phyloP scores from a whole-genome alignment of 495 filamentous ascomycete species.

The Xylaria castorea region DNA sequence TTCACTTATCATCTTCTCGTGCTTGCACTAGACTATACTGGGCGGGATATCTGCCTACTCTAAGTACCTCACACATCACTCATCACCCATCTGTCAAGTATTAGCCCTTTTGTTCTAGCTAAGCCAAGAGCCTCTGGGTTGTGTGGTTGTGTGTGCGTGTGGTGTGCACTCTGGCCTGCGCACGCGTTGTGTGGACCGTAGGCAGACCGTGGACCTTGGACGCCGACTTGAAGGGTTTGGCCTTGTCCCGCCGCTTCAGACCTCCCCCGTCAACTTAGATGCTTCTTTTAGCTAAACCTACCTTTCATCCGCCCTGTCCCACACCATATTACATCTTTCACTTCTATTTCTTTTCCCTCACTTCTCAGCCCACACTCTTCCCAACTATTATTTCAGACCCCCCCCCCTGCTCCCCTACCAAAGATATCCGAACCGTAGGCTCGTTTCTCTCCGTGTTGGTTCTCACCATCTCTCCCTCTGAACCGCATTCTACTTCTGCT shows the following conservation, averaged over 20 bases:
- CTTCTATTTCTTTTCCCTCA: constrained; percentile 28
- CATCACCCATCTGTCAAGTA: neutral
- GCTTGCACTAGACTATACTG: neutral
- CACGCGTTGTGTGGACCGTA: constrained; percentile 28
- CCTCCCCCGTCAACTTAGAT: constrained; percentile 43
- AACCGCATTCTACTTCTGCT: constrained; percentile 6
- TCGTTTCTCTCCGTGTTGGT: neutral
- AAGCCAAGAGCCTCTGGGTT: neutral
- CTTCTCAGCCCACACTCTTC: constrained; percentile 8
- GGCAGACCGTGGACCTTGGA: constrained; percentile 32
- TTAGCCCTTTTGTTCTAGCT: neutral
- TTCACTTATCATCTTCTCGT: constrained; percentile 1
- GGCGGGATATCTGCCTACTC: neutral
- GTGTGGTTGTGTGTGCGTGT: constrained; percentile 2
- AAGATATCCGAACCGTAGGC: neutral
- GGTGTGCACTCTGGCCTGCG: constrained; percentile 16
- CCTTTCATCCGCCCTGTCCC: constrained; percentile 42
- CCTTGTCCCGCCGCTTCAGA: constrained; percentile 45
- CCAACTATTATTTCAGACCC: neutral
- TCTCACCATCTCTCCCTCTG: neutral
- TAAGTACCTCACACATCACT: neutral
- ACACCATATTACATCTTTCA: constrained; percentile 44
- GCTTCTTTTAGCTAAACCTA: constrained; percentile 41
- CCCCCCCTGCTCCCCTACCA: constrained; percentile 5
- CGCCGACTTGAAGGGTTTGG: constrained; percentile 41